phyloP scores from a whole-genome alignment of 306 rosid species.

The Begonia loranthoides region DNA sequence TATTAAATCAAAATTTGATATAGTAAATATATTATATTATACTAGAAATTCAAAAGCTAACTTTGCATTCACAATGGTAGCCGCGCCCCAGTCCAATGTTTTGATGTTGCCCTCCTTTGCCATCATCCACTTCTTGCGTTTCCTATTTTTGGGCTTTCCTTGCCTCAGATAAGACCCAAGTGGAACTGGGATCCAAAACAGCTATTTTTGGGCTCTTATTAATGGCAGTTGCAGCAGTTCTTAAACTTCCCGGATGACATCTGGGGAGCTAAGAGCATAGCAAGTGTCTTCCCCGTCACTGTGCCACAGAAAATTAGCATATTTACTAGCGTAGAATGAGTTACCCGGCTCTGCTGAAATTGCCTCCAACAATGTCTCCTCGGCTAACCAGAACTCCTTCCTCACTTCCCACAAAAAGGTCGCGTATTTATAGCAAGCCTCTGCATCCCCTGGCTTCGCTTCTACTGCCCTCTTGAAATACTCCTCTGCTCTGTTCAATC shows the following conservation, averaged over 20 bases:
- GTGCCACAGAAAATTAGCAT: conserved; percentile 92
- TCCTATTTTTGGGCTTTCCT: too few species aligned
- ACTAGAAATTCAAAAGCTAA: too few species aligned
- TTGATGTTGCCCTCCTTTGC: too few species aligned
- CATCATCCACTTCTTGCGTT: too few species aligned
- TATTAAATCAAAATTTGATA: too few species aligned
- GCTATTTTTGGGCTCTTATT: too few species aligned
- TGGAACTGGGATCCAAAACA: too few species aligned
- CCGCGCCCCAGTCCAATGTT: too few species aligned
- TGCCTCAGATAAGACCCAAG: too few species aligned
- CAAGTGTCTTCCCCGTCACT: conserved; percentile 93
- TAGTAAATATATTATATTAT: too few species aligned
- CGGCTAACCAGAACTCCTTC: conserved; percentile 84
- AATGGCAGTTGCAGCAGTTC: too few species aligned
- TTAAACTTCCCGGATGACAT: conserved; percentile 26
- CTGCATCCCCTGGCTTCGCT: conserved; percentile 64
- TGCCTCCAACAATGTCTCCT: conserved; percentile 74
- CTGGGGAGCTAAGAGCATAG: conserved; percentile 48
- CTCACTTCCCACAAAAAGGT: conserved; percentile 61
- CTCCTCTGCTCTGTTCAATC: conserved; percentile 63
- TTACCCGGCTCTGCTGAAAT: conserved; percentile 66
- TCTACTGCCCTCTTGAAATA: conserved; percentile 59
- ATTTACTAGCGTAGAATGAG: conserved; percentile 59
- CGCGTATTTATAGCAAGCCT: conserved; percentile 70
- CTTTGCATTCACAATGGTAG: too few species aligned